These are phyloP conservation scores for Mucor lusitanicus DNA, from an alignment of 371 early-diverging fungal genomes.

Conservation along the genomic window DNA sequence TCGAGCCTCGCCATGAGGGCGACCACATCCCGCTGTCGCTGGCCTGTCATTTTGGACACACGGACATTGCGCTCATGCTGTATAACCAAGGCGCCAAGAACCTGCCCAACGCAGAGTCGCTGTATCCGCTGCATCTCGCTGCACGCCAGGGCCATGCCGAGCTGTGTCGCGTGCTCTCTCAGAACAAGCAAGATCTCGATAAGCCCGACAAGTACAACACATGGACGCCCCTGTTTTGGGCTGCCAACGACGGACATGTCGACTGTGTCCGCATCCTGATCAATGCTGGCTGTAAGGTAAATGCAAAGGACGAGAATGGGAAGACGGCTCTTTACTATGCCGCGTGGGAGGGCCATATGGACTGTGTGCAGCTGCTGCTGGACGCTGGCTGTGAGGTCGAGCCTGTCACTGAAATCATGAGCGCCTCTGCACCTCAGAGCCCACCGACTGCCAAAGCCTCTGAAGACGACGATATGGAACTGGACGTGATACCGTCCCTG, in stretches of 20 bases:
- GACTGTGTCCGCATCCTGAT: conserved; percentile 82
- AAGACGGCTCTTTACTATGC: conserved; percentile 90
- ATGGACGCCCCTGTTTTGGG: conserved; percentile 96
- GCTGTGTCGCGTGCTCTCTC: conserved; percentile 73
- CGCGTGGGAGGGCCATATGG: conserved; percentile 91
- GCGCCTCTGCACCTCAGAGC: conserved; percentile 8
- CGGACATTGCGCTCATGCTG: conserved; percentile 80
- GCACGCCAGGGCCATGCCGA: conserved; percentile 85
- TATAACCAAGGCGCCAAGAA: conserved; percentile 75
- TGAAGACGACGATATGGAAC: conserved; percentile 23
- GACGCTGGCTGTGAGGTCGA: conserved; percentile 57
- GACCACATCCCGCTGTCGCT: conserved; percentile 76
- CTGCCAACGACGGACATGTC: conserved; percentile 88
- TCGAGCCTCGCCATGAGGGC: conserved; percentile 63
- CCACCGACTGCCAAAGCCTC: background rate
- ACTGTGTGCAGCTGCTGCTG: conserved; percentile 69
- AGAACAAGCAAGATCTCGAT: conserved; percentile 73
- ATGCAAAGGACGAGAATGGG: conserved; percentile 80
- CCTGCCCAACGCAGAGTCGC: conserved; percentile 69
- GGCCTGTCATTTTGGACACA: conserved; percentile 90
- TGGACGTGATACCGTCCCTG: conserved; percentile 83
- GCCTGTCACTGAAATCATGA: conserved; percentile 14
- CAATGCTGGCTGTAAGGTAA: conserved; percentile 77
- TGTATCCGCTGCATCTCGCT: conserved; percentile 87
- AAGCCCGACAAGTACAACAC: conserved; percentile 86